These are phyloP conservation scores for Chenopodium album DNA, from an alignment of 148 eudicot genomes.

Conservation along the genomic window DNA sequence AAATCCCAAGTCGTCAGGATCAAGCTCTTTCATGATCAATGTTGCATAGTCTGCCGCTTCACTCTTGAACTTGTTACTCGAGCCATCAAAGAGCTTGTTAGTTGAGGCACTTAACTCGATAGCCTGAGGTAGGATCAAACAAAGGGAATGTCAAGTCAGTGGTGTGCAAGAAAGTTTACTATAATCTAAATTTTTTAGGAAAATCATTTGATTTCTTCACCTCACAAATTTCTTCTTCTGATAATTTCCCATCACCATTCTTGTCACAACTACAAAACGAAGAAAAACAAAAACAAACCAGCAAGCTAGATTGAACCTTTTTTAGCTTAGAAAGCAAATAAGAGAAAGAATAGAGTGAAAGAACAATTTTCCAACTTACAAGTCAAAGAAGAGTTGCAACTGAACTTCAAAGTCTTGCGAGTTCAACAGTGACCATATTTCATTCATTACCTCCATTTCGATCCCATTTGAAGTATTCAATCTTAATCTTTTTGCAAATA, in stretches of 20 bases:
- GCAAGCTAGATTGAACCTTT: slow-evolving; percentile 3
- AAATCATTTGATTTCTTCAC: slow-evolving; percentile 31
- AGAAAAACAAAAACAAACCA: slow-evolving; percentile 4
- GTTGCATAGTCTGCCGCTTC: slow-evolving; percentile 75
- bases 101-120: slow-evolving; percentile 88
- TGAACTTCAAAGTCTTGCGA: slow-evolving; percentile 67
- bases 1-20: slow-evolving; percentile 81
- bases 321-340: neutral
- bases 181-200: neutral
- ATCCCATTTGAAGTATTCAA: slow-evolving; percentile 61
- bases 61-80: slow-evolving; percentile 57
- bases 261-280: slow-evolving; percentile 76
- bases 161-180: neutral
- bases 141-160: slow-evolving; percentile 6
- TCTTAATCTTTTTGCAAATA: slow-evolving; percentile 66
- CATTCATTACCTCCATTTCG: slow-evolving; percentile 47
- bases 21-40: slow-evolving; percentile 95
- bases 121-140: slow-evolving; percentile 39
- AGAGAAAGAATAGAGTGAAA: neutral
- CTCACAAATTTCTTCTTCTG: slow-evolving; percentile 92
- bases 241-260: slow-evolving; percentile 87
- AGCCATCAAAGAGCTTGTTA: slow-evolving; percentile 45
- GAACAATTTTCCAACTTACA: slow-evolving; percentile 36
- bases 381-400: slow-evolving; percentile 90
- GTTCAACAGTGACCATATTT: slow-evolving; percentile 89